Percentiles rank a stretch among this genome's conserved stretches.
Conservation (phyloP, 805 yeast species). For the Nakazawaea laoshanensis region DNA sequence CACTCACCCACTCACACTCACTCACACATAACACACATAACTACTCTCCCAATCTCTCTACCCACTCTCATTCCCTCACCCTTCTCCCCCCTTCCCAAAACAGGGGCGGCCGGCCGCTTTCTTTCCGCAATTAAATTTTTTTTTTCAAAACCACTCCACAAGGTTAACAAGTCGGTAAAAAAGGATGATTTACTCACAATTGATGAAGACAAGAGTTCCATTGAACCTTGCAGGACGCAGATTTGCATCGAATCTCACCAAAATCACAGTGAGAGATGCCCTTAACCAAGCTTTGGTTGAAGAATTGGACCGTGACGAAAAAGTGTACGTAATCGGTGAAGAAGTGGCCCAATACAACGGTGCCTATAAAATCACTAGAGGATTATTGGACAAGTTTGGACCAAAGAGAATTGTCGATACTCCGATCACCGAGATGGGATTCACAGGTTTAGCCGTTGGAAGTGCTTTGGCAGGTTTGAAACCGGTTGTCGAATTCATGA, state of each 20-base stretch:
- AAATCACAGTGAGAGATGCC: constrained; percentile 94
- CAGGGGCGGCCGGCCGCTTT: no score
- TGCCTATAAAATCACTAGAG: constrained; percentile 96
- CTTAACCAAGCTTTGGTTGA: constrained; percentile 91
- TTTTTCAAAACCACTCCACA: no score
- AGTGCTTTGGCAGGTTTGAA: constrained; percentile 94
- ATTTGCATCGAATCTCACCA: no score
- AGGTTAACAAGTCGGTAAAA: no score
- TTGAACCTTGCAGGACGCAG: constrained; percentile 18
- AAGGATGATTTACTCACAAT: no score
- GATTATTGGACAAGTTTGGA: constrained; percentile 90
- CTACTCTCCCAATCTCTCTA: no score
- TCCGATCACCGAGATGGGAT: constrained; percentile 99
- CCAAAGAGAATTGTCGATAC: constrained; percentile 91
- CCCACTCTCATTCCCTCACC: no score
- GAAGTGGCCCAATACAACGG: constrained; percentile 99
- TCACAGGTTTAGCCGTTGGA: constrained; percentile 91
- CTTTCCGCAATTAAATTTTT: no score
- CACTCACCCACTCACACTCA: no score
- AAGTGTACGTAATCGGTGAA: constrained; percentile 95
- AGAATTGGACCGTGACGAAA: constrained; percentile 93
- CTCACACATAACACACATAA: no score
- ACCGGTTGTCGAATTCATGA: constrained; percentile 98
- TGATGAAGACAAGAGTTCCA: no score
- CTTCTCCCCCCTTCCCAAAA: no score